These are phyloP conservation scores for Beauveria asiatica DNA, from an alignment of 2,329 filamentous ascomycete genomes.

Conservation along the genomic window DNA sequence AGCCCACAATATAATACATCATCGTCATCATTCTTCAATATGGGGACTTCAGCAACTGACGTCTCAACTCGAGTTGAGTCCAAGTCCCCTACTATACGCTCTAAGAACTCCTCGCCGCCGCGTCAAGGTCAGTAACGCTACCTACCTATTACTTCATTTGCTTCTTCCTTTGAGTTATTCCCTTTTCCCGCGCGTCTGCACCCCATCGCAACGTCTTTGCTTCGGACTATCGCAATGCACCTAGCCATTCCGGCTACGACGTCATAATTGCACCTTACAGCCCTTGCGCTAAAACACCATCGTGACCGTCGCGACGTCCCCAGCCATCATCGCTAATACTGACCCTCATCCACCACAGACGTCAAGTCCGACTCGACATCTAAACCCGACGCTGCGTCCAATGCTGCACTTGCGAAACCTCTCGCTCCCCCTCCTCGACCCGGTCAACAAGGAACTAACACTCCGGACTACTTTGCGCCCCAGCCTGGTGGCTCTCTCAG, in stretches of 20 bases:
- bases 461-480: slow-evolving; percentile 61
- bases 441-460: slow-evolving; percentile 43
- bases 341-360: slow-evolving; percentile 24
- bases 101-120: slow-evolving; percentile 31
- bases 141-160: not conserved
- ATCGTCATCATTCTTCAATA: slow-evolving; percentile 32
- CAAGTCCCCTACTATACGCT: slow-evolving; percentile 41
- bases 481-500: slow-evolving; percentile 49
- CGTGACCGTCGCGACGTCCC: not conserved
- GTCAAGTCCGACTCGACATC: slow-evolving; percentile 37
- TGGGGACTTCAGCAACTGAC: slow-evolving; percentile 37
- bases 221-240: slow-evolving; percentile 11
- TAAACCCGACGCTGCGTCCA: slow-evolving; percentile 44
- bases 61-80: slow-evolving; percentile 33
- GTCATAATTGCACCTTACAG: slow-evolving; percentile 1
- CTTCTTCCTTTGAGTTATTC: not conserved
- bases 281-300: slow-evolving; percentile 1
- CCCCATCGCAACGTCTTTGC: slow-evolving; percentile 12
- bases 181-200: slow-evolving; percentile 14
- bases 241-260: slow-evolving; percentile 13
- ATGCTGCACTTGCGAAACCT: slow-evolving; percentile 54
- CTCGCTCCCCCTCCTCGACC: slow-evolving; percentile 65
- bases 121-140: slow-evolving; percentile 32
- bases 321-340: slow-evolving; percentile 3
- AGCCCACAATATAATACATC: slow-evolving; percentile 32